Evolutionary conservation across 768 basidiomycete genomes (phyloP), one percentile per base, ranked within the genome.

Genomic region (Kwoniella botswanensis): DNA sequence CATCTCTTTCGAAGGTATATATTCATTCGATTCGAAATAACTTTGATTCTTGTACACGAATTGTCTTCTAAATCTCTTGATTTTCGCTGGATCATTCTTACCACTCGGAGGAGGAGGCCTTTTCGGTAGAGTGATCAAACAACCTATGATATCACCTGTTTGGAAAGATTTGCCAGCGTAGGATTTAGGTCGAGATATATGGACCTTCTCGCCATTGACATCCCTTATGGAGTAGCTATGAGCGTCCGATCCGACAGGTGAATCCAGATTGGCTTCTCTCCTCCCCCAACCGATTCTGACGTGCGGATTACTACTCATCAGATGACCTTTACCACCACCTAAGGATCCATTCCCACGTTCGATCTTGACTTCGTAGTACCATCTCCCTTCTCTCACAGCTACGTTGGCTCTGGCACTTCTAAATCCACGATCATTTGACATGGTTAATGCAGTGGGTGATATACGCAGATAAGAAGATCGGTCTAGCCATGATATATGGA

Each of bases 11-110:
- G 88, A 89, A 69, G 90, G 89, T 11, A 89, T 84, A 82, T 97
- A 98, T 82, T 98, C 96, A 71, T 93, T 86, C 70, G 90, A 90
- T 85, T 99, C 97, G 82, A 98, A 98, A 82, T 95, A 94, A 73
- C 93, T 92, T 84, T 96, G 94, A n/a, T 93, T 93, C 84, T 96
- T 97, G 84, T 93, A 92, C 70, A 92, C 92, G 80, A 99, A 95
- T 3, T 95, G 89, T 71, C 96, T 92, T 66, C 97, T 92, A 79
- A 94, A 92, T 65, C 97, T 89, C 73, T 90, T 89, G 72, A 97
- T 84, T 26, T 24, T 57, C 3, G 53, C 91, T 11, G 95, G 92
- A 81, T 97, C 92, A 74, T 89, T 85, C 1, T 87, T 87, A 35
- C 35, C 35, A 35, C 35, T 35, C 3, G 35, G 35, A 0, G 78